Evolutionary conservation across 345 rosid genomes (phyloP), one percentile per base, ranked within the genome.

Genomic region (Brassica napus): DNA sequence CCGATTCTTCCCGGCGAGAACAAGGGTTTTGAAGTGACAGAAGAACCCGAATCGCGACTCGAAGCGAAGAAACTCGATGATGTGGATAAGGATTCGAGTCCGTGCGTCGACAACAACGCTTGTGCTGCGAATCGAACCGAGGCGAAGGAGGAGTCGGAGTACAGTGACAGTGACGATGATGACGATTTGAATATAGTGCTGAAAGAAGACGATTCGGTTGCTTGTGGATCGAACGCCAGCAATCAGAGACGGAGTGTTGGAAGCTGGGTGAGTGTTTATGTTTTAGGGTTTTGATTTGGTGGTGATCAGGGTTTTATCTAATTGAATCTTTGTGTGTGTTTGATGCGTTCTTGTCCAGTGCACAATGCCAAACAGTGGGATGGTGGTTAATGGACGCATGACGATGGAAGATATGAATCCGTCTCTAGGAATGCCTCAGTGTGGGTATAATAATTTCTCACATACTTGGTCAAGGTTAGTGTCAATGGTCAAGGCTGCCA

Each of bases 101-200:
- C 30, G 35, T 11, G 71, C 18, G 32, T 42, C 26, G 59, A 12
- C 55, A 16, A 47, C 54, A n/a, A 42, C 12, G 77, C 31, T 37
- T n/a, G 54, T 75, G 74, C 5, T 58, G 57, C 16, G 75, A 69
- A 69, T 57, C 75, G 18, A 47, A 39, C 44, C 47, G 76, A 21
- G 15, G 54, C 52, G 26, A 39, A 18, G 32, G 60, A 63, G 57
- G 87, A 76, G 47, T 83, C 49, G 8, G 82, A 73, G 7, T 83
- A 31, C 59, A 87, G 88, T 68, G 92, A 89, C 14, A 86, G 88
- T 68, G 92, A 89, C 10, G 92, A 90, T 7, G 93, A 86, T 72
- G 93, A 90, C 71, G 93, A 90, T 74, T 80, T 92, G 75, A 87
- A 87, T 62, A 92, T 90, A 14, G 87, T 92, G 15, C 69, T 89